These are phyloP conservation scores for Sporothrix curviconia DNA, from an alignment of 2,329 filamentous ascomycete genomes.

Conservation along the genomic window DNA sequence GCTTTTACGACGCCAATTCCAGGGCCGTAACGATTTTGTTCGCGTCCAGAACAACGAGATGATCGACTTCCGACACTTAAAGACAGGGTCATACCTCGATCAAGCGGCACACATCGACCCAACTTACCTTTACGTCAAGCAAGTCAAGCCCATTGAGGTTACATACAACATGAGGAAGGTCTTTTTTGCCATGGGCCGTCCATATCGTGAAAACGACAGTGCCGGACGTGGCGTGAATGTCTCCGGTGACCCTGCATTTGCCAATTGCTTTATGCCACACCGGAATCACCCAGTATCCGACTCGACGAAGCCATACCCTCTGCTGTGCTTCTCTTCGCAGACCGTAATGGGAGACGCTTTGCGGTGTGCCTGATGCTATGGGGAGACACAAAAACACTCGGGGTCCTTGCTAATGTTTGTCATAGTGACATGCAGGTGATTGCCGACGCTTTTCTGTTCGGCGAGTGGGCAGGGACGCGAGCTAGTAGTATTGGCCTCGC, in stretches of 20 bases:
- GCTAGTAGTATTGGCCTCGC: too few species aligned
- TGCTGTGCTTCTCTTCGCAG: constrained; percentile 1
- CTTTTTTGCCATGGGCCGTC: too few species aligned
- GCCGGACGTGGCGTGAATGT: too few species aligned
- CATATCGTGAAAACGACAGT: too few species aligned
- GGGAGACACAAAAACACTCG: constrained; percentile 9
- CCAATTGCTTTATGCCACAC: too few species aligned
- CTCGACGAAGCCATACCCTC: constrained; percentile 1
- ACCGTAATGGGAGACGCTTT: background rate
- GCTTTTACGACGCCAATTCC: background rate
- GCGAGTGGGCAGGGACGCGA: too few species aligned
- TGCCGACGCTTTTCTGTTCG: constrained; percentile 12
- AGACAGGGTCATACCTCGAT: too few species aligned
- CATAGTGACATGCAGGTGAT: background rate
- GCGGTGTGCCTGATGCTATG: constrained; percentile 2
- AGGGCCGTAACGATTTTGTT: background rate
- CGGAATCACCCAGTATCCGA: background rate
- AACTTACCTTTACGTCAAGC: too few species aligned
- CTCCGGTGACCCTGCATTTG: too few species aligned
- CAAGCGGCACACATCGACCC: too few species aligned
- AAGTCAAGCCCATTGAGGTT: too few species aligned
- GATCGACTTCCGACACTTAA: background rate
- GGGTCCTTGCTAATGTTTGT: background rate
- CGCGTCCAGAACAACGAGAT: background rate
- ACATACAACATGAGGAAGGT: too few species aligned